Evolutionary conservation across 768 basidiomycete species (phyloP).

Genomic region (Agaricus sinodeliciosus): DNA sequence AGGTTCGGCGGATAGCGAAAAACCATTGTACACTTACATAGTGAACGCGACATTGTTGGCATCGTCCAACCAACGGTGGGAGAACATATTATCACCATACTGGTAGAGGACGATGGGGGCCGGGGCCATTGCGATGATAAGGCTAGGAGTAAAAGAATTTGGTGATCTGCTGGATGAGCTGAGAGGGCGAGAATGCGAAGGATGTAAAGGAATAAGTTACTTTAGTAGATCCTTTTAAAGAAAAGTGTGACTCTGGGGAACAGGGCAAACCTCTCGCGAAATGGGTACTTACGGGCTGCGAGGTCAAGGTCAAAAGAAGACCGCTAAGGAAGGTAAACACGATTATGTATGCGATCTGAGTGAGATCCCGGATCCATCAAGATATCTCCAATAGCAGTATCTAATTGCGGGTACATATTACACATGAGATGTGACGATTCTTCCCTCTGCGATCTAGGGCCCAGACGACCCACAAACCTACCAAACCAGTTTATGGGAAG

Average conservation of each 20-base stretch:
- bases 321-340: slow-evolving; percentile 7
- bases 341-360: slow-evolving; percentile 10
- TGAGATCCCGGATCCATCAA: slow-evolving; percentile 12
- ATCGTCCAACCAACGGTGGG: slow-evolving; percentile 4
- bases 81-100: slow-evolving; percentile 7
- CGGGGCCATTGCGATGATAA: slow-evolving; percentile 10
- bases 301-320: slow-evolving; percentile 9
- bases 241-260: slow-evolving; percentile 1
- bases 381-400: slow-evolving; percentile 9
- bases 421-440: slow-evolving; percentile 8
- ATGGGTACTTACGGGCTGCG: slow-evolving; percentile 1
- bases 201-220: background rate
- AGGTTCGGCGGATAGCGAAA: background rate
- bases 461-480: slow-evolving; percentile 14
- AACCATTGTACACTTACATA: background rate
- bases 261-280: slow-evolving; percentile 5
- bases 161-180: background rate
- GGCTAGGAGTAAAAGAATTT: background rate
- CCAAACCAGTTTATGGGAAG: slow-evolving; percentile 23
- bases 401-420: slow-evolving; percentile 4
- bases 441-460: slow-evolving; percentile 2
- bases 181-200: background rate
- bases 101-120: slow-evolving; percentile 6
- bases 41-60: slow-evolving; percentile 1
- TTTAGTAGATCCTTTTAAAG: slow-evolving; percentile 5